Conservation (phyloP, 2,329 filamentous ascomycete genomes). For the Hirsutella rhossiliensis region DNA sequence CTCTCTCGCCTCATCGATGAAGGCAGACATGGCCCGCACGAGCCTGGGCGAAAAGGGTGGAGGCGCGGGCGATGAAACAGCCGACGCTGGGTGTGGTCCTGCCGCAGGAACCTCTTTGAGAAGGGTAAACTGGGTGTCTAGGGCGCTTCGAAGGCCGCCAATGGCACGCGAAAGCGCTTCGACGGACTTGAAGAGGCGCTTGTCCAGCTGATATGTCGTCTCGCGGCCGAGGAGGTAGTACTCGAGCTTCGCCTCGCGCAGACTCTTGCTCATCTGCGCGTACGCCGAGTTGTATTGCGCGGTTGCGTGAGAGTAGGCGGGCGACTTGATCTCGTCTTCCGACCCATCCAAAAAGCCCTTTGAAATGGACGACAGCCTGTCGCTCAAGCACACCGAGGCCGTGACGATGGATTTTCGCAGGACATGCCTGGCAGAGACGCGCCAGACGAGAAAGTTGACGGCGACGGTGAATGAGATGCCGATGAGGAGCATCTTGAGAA, state of each 20-base stretch:
- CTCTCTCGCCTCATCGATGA: constrained; percentile 29
- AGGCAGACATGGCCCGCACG: constrained; percentile 15
- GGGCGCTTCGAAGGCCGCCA: constrained; percentile 80
- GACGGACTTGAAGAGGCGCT: constrained; percentile 69
- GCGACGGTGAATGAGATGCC: constrained; percentile 60
- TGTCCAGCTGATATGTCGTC: constrained; percentile 65
- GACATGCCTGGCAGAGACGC: constrained; percentile 61
- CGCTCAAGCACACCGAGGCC: constrained; percentile 62
- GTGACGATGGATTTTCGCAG: constrained; percentile 62
- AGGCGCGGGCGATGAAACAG: constrained; percentile 5
- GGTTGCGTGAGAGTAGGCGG: constrained; percentile 50
- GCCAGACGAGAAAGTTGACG: constrained; percentile 68
- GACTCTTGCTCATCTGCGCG: constrained; percentile 58
- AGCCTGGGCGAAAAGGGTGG: constrained; percentile 13
- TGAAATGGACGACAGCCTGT: constrained; percentile 73
- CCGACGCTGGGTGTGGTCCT: not conserved
- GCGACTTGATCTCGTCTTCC: constrained; percentile 61
- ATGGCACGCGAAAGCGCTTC: constrained; percentile 80
- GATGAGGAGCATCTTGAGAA: constrained; percentile 74
- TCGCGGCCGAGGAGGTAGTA: constrained; percentile 76
- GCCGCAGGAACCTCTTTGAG: constrained; percentile 46
- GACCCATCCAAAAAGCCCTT: constrained; percentile 73
- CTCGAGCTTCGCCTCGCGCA: constrained; percentile 80
- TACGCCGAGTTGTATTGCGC: constrained; percentile 56
- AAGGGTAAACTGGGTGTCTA: constrained; percentile 77